Conservation (phyloP, 352 stramenopile species). For the Pythium guiyangense region DNA sequence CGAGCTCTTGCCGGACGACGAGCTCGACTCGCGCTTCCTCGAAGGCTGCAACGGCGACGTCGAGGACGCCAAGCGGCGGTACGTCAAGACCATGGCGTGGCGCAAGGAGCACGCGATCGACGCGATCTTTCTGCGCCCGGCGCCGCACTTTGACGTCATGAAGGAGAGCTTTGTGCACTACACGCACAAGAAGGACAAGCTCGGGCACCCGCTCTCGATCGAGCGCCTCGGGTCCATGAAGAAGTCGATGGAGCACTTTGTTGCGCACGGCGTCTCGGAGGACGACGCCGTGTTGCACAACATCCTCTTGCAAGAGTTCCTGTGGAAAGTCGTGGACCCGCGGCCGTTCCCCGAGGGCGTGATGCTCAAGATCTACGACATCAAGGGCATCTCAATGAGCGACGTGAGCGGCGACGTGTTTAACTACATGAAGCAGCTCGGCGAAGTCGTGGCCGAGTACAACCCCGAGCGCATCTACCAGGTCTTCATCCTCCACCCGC, state of each 20-base stretch:
- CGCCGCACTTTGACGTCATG: conserved; percentile 51
- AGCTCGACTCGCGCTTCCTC: conserved; percentile 52
- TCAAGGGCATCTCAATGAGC: conserved; percentile 73
- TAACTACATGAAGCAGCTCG: conserved; percentile 64
- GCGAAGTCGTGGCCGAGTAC: conserved; percentile 56
- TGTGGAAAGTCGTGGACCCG: conserved; percentile 64
- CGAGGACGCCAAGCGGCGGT: conserved; percentile 60
- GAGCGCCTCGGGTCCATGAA: conserved; percentile 61
- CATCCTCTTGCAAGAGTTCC: conserved; percentile 63
- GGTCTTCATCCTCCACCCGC: conserved; percentile 70
- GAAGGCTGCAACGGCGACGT: conserved; percentile 67
- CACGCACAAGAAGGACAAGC: conserved; percentile 62
- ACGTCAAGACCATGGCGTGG: conserved; percentile 55
- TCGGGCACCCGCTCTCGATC: conserved; percentile 47
- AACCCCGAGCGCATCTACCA: conserved; percentile 73
- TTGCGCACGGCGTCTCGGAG: conserved; percentile 45
- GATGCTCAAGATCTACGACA: conserved; percentile 71
- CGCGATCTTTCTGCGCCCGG: conserved; percentile 55
- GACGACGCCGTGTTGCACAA: conserved; percentile 59
- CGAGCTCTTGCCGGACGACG: conserved; percentile 27
- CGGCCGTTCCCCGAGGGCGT: conserved; percentile 52
- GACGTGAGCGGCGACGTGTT: conserved; percentile 66
- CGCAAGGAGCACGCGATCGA: conserved; percentile 67
- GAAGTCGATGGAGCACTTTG: conserved; percentile 54
- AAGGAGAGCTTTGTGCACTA: conserved; percentile 62